Evolutionary conservation across 2,329 filamentous ascomycete genomes (phyloP), one percentile per base, ranked within the genome.

Genomic region (Aspergillus flavus): DNA sequence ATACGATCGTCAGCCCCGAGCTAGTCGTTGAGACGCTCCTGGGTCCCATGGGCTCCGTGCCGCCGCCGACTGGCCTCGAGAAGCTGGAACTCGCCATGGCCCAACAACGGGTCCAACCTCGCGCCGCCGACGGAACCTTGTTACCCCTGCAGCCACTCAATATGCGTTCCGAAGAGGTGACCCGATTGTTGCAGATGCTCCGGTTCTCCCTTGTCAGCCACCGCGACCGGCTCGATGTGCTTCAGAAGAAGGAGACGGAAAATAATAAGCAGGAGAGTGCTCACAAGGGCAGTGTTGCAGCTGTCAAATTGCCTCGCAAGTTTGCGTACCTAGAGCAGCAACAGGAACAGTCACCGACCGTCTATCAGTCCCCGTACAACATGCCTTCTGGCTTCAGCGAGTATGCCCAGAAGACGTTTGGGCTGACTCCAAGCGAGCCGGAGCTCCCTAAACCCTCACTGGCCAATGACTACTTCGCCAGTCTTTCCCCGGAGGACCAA

Each of bases 341-440:
- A 62, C 74, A 74, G 56, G 74, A 75, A 45, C 71, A 77, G 61
- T 70, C 72, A 30, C 73, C 77, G 61, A 71, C 74, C 58, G 77
- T 80, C 36, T 81, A 81, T 65, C 76, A 75, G 65, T 81, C 79
- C 11, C 79, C 79, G 21, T 81, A 81, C 67, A 75, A 80, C 62
- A 78, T 78, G 68, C 78, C 78, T 30, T 79, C 76, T 34, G 79
- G 78, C 9, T 75, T 80, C 57, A 78, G 77, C 9, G 75, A 80
- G 54, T 78, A 79, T 67, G 78, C 78, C 45, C 75, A 78, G 64
- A 74, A 72, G 62, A 75, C 78, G 7, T 79, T 75, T 57, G 75
- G 73, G 21, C 67, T 81, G 55, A 70, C 74, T 50, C 76, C 74
- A 16, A 73, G 72, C 11, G 68, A 72, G 30, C 74, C 73, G 14